These are phyloP conservation scores for Ceratocystis harringtonii DNA, from an alignment of 2,329 filamentous ascomycete species.

Conservation along the genomic window DNA sequence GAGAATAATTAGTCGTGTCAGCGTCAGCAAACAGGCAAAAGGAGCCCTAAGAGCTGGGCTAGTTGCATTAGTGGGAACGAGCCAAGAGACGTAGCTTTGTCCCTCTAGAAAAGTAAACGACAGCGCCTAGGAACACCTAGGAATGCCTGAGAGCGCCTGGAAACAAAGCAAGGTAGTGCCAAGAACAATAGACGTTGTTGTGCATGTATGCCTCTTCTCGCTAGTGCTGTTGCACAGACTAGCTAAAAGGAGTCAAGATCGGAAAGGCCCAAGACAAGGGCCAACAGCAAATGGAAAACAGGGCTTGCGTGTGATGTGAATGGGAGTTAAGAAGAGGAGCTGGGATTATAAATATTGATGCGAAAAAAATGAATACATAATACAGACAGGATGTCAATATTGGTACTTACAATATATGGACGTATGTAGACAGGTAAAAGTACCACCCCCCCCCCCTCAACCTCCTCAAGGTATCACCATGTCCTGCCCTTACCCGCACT, in stretches of 20 bases:
- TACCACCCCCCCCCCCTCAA: not conserved
- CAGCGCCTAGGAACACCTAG: not conserved
- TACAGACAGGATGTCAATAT: not conserved
- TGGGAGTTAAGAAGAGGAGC: not conserved
- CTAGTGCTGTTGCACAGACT: constrained; percentile 7
- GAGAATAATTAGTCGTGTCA: not conserved
- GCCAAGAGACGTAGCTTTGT: too few species aligned
- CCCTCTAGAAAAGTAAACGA: not conserved
- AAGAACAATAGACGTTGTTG: constrained; percentile 7
- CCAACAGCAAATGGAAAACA: not conserved
- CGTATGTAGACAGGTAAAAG: not conserved
- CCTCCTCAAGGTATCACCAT: not conserved
- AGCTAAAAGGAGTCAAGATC: constrained; percentile 5
- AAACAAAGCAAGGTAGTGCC: not conserved
- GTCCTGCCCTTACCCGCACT: not conserved
- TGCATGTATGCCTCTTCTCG: not conserved
- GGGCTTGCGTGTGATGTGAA: not conserved
- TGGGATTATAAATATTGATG: not conserved
- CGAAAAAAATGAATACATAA: not conserved
- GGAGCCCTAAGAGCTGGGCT: not conserved
- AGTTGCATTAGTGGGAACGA: not conserved
- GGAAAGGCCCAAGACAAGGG: not conserved
- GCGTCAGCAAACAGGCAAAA: not conserved
- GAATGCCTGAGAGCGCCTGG: not conserved
- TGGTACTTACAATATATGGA: too few species aligned